phyloP scores from a whole-genome alignment of 2,329 filamentous ascomycete species.

The Pseudonectria buxi region DNA sequence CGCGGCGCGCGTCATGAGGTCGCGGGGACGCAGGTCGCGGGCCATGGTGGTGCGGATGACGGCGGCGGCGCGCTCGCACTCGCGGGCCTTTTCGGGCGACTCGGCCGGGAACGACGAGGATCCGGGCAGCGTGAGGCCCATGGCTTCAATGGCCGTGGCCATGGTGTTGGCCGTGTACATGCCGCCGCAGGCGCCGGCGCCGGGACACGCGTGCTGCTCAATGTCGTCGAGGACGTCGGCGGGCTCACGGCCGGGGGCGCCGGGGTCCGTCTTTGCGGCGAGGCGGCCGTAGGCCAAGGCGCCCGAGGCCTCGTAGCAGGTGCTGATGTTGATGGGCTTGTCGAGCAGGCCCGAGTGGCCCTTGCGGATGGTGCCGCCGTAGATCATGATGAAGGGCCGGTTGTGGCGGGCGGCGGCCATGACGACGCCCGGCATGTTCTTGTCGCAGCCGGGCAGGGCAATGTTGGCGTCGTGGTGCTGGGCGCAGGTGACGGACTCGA shows the following conservation, averaged over 20 bases:
- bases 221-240: constrained; percentile 80
- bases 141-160: constrained; percentile 81
- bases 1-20: constrained; percentile 70
- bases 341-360: constrained; percentile 74
- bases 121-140: constrained; percentile 78
- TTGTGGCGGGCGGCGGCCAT: constrained; percentile 92
- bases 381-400: constrained; percentile 89
- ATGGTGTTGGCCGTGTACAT: constrained; percentile 94
- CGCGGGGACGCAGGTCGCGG: constrained; percentile 71
- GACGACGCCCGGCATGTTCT: constrained; percentile 92
- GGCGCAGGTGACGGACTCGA: constrained; percentile 87
- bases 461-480: constrained; percentile 93
- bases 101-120: constrained; percentile 77
- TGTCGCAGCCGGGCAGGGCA: constrained; percentile 88
- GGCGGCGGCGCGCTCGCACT: constrained; percentile 74
- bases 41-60: constrained; percentile 76
- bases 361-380: constrained; percentile 83
- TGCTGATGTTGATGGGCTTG: constrained; percentile 78
- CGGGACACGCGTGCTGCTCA: constrained; percentile 64
- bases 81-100: constrained; percentile 76
- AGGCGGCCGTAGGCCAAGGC: constrained; percentile 74
- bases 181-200: constrained; percentile 62
- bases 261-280: constrained; percentile 58
- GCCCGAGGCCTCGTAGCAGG: constrained; percentile 81
- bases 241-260: constrained; percentile 57